Evolutionary conservation across 306 rosid species (phyloP), one percentile per base, ranked within the genome.

Genomic region (Rosa chinensis): DNA sequence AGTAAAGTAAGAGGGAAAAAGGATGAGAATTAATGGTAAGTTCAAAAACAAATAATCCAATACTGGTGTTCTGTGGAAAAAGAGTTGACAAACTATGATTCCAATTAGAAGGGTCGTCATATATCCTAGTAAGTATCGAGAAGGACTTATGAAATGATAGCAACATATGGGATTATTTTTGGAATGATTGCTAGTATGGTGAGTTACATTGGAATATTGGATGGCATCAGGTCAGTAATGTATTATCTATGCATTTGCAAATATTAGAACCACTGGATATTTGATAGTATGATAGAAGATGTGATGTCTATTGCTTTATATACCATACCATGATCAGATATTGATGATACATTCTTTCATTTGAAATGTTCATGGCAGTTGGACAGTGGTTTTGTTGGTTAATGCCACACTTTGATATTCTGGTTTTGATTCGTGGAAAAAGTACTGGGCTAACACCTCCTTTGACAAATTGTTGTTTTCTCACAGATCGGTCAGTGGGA

Each of bases 401-500:
- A 35, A 18, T 39, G 7, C 9, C 6, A 37, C 39, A n/a, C 11
- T 20, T 32, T 18, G 6, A 5, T 50, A 10, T 50, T 35, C 10
- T 35, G 20, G 20, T n/a, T 73, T 66, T 52, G 35, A 73, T 48
- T 59, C 32, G 39, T 6, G 11, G 37, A 42, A 39, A 43, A 73
- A 53, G 32, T 53, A 52, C 23, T 28, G n/a, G 68, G 69, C 2
- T n/a, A 20, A 42, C 52, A 9, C 42, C 49, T 35, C 23, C 2
- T 11, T 21, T 71, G 9, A 8, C 12, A 18, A 61, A 39, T 35
- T 77, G 78, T 72, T 66, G 71, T 79, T 82, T 79, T 70, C 52
- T 37, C 47, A n/a, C 85, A 92, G 97, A 82, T 92, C 5, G 98
- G 98, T 52, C 88, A 92, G 73, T 94, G 90, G 52, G 89, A 89